Base-by-base conservation (phyloP, 371 early-diverging fungal species). In the Phascolomyces articulosus region DNA sequence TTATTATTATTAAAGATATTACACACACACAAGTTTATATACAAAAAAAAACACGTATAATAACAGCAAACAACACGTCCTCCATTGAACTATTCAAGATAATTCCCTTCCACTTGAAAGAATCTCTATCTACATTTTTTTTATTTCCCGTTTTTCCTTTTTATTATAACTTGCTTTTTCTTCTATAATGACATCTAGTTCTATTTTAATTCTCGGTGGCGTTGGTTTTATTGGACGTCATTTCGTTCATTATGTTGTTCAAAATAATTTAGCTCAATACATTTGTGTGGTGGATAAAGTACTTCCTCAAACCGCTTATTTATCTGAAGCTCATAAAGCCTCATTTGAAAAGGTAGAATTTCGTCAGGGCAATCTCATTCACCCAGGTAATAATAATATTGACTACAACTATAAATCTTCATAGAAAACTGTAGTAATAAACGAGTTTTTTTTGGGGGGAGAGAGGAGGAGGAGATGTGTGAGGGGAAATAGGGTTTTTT, bases 231-330 rank as follows among this genome's bases (percentile, higher is more conserved):
- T 95, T 65, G 96, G 96, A 48, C 87, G 94, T 62, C 86, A 91
- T 70, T 83, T 95, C 60, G 89, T 94, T 24, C 72, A 88, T 34
- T 85, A 90, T 68, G 73, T 95, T 20, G 79, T 93, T 24, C 79
- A 83, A 34, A 87, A 90, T 68, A 75, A 89, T 34, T 75, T 93
- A 9, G 90, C 85, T 7, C 70, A 72, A 3, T 66, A 77, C 64
- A 86, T 97, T 58, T 87, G 95, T 24, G 96, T 95, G 8, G 91
- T 88, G n/a, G 97, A 97, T 82, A 97, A 97, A 75, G 86, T 83
- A 27, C 75, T 96, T 11, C 95, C 95, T 11, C 86, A 93, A 58
- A 94, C 95, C 18, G 91, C 95, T n/a, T 91, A 89, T 66, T 78
- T 97, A 18, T 88, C 88, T 31, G 80, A 79, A 16, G 65, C 62